Evolutionary conservation across 176 grass and related monocot species (phyloP).

Genomic region (Rhynchospora tenuis): DNA sequence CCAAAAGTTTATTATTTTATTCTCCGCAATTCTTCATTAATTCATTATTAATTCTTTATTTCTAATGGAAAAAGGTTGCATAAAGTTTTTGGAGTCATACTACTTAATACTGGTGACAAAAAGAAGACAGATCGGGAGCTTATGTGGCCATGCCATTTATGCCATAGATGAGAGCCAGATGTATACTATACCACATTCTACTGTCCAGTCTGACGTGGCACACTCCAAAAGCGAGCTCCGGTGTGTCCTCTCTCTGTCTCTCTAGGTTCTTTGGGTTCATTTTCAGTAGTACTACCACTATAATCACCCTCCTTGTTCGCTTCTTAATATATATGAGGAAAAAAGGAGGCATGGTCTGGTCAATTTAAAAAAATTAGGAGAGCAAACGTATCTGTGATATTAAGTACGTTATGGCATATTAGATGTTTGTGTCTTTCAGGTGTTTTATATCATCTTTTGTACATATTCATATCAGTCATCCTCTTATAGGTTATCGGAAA

Average conservation of each 20-base stretch:
- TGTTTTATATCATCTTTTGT: not conserved
- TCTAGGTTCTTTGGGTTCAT: conserved; percentile 13
- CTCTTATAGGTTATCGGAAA: not conserved
- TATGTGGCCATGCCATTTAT: conserved; percentile 89
- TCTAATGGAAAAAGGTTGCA: conserved; percentile 51
- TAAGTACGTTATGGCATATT: not conserved
- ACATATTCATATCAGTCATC: not conserved
- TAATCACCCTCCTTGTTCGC: not conserved
- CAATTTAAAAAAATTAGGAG: conserved; percentile 12
- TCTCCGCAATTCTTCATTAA: not conserved
- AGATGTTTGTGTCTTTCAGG: not conserved
- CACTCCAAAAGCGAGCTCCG: conserved; percentile 83
- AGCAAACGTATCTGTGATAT: not conserved
- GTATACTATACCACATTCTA: conserved; percentile 72
- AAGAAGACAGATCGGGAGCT: conserved; percentile 73
- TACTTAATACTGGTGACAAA: conserved; percentile 94
- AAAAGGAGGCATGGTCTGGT: not conserved
- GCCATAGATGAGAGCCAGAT: conserved; percentile 88
- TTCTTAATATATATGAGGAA: not conserved
- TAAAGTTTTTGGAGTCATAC: conserved; percentile 93
- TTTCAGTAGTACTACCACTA: not conserved
- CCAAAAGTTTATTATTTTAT: not conserved
- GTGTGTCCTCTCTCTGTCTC: conserved; percentile 28
- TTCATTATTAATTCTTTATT: conserved; percentile 10
- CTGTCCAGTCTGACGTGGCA: conserved; percentile 78